Percentiles rank a stretch among this genome's conserved stretches.
Evolutionary conservation across 192 early-diverging fungal genomes (phyloP).

Genomic region (Haplosporangium gracile): DNA sequence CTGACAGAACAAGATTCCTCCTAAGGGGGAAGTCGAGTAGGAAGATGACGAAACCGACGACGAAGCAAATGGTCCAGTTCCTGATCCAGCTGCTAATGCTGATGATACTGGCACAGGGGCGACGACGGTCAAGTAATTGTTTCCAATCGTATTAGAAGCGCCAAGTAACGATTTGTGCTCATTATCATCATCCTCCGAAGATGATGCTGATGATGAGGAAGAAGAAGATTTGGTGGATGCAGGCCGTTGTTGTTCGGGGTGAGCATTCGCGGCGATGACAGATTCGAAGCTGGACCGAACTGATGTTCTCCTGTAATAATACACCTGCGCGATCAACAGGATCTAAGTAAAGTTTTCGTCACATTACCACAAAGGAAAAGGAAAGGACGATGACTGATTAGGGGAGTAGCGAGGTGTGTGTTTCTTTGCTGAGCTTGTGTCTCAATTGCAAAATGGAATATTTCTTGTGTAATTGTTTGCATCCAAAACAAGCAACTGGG

Average conservation of each 20-base stretch:
- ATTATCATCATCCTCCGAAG: neutral
- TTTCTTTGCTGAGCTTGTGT: neutral
- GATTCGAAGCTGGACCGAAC: constrained; percentile 6
- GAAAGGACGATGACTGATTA: too few relatives aligned
- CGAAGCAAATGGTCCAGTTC: neutral
- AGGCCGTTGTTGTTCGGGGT: neutral
- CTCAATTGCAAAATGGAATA: neutral
- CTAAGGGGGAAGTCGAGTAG: neutral
- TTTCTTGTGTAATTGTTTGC: neutral
- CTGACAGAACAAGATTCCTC: neutral
- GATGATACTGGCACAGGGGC: neutral
- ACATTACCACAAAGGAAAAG: neutral
- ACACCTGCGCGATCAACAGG: constrained; percentile 32
- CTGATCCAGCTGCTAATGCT: neutral
- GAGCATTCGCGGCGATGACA: neutral
- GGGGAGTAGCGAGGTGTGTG: too few relatives aligned
- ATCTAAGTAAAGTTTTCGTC: constrained; percentile 10
- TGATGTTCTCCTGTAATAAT: constrained; percentile 32
- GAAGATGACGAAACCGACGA: neutral
- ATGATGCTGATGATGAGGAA: neutral
- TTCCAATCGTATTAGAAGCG: neutral
- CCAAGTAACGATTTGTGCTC: neutral
- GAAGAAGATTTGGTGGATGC: constrained; percentile 3
- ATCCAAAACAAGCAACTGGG: neutral
- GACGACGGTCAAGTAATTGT: neutral